Percentiles rank a stretch among this genome's conserved stretches.
Evolutionary conservation across 2,329 filamentous ascomycete species (phyloP).

Genomic region (Stylonectria norvegica): DNA sequence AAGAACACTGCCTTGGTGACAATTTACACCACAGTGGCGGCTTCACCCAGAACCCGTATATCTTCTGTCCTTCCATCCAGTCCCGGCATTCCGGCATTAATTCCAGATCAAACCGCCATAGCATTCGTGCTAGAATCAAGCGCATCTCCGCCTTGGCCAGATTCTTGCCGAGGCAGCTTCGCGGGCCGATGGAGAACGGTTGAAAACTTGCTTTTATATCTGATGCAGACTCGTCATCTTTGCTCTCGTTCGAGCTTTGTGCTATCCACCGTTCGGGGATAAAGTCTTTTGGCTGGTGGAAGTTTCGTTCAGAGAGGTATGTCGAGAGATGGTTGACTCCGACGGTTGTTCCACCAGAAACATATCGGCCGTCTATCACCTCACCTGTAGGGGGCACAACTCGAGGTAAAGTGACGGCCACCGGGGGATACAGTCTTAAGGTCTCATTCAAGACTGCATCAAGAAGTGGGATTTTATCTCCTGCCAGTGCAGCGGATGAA

Average conservation of each 20-base stretch:
- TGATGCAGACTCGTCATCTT: neutral
- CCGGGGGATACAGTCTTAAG: constrained; percentile 19
- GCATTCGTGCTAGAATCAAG: constrained; percentile 13
- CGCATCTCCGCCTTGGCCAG: constrained; percentile 18
- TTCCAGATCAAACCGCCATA: constrained; percentile 20
- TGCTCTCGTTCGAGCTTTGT: neutral
- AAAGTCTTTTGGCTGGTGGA: constrained; percentile 7
- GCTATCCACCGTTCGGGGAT: constrained; percentile 15
- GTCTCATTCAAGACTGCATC: constrained; percentile 16
- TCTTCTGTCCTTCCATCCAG: constrained; percentile 16
- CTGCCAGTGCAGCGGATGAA: constrained; percentile 1
- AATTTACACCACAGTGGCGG: constrained; percentile 12
- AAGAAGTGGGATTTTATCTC: constrained; percentile 8
- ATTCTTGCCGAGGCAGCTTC: constrained; percentile 19
- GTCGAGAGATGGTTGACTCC: constrained; percentile 17
- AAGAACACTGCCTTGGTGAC: neutral
- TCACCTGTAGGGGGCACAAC: constrained; percentile 11
- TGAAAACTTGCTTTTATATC: constrained; percentile 14
- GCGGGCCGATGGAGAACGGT: constrained; percentile 16
- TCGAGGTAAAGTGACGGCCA: constrained; percentile 15
- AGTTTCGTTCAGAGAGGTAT: constrained; percentile 13
- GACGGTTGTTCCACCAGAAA: constrained; percentile 14
- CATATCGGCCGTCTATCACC: constrained; percentile 13
- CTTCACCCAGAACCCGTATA: constrained; percentile 23
- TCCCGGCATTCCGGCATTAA: constrained; percentile 5